Evolutionary conservation across 1,139 yeast species (phyloP).

Genomic region (Diutina mesorugosa): DNA sequence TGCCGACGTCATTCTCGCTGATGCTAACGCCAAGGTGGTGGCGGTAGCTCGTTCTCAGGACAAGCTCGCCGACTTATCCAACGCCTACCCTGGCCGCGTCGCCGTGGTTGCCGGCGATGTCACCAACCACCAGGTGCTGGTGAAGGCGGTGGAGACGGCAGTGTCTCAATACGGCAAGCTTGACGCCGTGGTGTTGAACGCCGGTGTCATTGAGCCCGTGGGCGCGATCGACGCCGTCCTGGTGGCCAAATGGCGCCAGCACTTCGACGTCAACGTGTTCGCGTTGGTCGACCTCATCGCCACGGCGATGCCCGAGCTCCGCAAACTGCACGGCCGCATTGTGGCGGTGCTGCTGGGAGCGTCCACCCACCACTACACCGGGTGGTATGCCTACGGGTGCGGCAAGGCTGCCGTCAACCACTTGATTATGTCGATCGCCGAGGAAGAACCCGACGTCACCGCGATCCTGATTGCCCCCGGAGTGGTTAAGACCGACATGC

Average conservation of each 20-base stretch:
- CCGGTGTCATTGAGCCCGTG: conserved; percentile 82
- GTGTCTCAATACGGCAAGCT: conserved; percentile 42
- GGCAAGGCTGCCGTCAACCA: conserved; percentile 86
- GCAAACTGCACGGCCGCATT: conserved; percentile 43
- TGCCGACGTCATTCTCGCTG: conserved; percentile 37
- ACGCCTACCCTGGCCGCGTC: conserved; percentile 38
- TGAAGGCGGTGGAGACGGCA: conserved; percentile 34
- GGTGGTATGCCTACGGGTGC: conserved; percentile 87
- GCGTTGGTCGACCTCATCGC: conserved; percentile 56
- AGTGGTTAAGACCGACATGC: conserved; percentile 86
- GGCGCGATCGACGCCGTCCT: conserved; percentile 37
- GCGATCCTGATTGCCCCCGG: conserved; percentile 83
- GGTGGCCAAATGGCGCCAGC: conserved; percentile 43
- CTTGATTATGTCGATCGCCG: conserved; percentile 49
- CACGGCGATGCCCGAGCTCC: conserved; percentile 45
- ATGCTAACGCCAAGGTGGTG: conserved; percentile 26
- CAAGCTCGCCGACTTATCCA: conserved; percentile 29
- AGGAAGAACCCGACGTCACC: conserved; percentile 48
- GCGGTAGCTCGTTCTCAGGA: conserved; percentile 61
- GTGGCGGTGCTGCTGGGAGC: conserved; percentile 87
- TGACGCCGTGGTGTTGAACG: conserved; percentile 69
- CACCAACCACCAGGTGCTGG: conserved; percentile 24
- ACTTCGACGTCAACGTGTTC: conserved; percentile 71
- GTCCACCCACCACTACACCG: conserved; percentile 40
- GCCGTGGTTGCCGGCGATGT: conserved; percentile 59